Base-by-base conservation (phyloP, 345 rosid genomes). In the Eucalyptus sideroxylon region DNA sequence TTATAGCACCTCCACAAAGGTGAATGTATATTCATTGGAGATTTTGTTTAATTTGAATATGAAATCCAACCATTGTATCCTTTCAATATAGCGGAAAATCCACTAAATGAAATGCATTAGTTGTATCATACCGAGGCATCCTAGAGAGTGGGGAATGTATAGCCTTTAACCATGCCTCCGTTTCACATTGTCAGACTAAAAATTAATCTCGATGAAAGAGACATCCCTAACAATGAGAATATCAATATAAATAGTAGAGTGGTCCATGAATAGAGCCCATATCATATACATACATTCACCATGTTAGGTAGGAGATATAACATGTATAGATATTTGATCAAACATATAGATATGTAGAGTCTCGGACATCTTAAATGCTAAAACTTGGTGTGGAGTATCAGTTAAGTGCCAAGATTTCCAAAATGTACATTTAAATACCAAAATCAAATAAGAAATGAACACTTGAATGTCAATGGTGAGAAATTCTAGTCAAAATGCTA, bases 371-470 rank as follows among this genome's bases (percentile, higher is more conserved):
- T 53, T 53, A 53, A 53, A 4, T 53, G 2, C 24, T 53, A 53
- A 53, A 53, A 53, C 56, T 53, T 53, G 24, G 0, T 0, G 1
- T 53, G 9, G 9, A 53, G 0, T 53, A 53, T 0, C 0, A 53
- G 23, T 7, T 17, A 53, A 19, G 24, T 19, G 24, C 0, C 24
- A 53, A 53, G 0, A 7, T 53, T 53, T 53, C 1, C 2, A 53
- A 17, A 53, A 53, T 0, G 23, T 53, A 0, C 0, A 51, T 0
- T 51, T 51, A 51, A 16, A 8, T 53, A 0, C 0, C 1, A 53
- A 53, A 19, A 53, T 53, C 0, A 51, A 0, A 44, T 0, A 44
- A 44, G 9, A 53, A 53, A 53, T 19, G 10, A 53, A 51, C 21
- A 51, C 5, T 53, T 53, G 0, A 1, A 53, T 53, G 24, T 4